phyloP scores from a whole-genome alignment of 73 alveolate genomes.

The Symbiodinium natans region DNA sequence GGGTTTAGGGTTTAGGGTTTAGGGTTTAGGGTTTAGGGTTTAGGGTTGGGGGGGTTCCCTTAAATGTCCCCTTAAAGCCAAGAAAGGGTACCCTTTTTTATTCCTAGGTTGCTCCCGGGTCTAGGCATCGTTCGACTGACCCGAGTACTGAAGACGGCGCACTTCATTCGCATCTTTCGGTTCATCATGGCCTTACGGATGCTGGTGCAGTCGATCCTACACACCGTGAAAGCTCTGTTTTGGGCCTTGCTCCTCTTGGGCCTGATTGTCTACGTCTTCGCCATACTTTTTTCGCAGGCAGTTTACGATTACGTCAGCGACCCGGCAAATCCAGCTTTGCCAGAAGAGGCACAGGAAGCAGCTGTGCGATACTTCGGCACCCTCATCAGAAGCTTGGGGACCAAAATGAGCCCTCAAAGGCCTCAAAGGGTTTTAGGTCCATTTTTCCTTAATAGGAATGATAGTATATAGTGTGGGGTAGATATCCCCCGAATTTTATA shows the following conservation, averaged over 20 bases:
- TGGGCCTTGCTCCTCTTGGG: not conserved
- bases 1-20: no score
- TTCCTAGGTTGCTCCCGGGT: no score
- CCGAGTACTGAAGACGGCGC: not conserved
- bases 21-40: no score
- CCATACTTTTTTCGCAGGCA: not conserved
- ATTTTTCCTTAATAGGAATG: no score
- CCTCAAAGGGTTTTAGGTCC: no score
- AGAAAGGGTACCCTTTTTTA: no score
- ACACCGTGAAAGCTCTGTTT: not conserved
- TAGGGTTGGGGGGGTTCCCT: no score
- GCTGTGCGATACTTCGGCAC: not conserved
- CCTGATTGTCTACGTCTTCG: not conserved
- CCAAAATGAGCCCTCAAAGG: no score
- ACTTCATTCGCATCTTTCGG: not conserved
- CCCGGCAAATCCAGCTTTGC: not conserved
- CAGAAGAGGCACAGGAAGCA: not conserved
- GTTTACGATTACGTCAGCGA: not conserved
- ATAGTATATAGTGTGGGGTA: no score
- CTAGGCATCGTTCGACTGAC: not conserved
- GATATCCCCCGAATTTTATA: no score
- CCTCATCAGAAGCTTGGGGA: not conserved
- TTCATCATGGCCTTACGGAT: not conserved
- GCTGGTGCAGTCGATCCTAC: not conserved
- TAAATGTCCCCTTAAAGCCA: no score